These are phyloP conservation scores for Solioccasus polychromus DNA, from an alignment of 768 basidiomycete species.

Conservation along the genomic window DNA sequence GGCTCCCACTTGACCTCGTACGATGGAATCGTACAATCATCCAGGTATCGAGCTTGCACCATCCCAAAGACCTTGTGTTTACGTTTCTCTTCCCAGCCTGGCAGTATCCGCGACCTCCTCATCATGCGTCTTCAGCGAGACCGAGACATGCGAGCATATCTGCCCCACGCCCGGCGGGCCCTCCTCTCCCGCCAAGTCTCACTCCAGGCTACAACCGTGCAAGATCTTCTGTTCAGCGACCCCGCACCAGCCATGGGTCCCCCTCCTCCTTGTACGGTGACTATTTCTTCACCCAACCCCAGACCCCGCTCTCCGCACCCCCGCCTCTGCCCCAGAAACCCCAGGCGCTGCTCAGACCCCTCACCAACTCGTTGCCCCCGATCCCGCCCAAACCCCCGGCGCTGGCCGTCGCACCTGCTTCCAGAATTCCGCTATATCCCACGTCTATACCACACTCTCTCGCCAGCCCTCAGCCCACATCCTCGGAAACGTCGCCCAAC, in stretches of 20 bases:
- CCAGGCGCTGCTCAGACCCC: constrained; percentile 24
- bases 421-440: constrained; percentile 34
- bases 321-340: constrained; percentile 33
- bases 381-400: constrained; percentile 39
- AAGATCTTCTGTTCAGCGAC: constrained; percentile 6
- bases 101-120: constrained; percentile 16
- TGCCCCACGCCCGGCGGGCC: constrained; percentile 20
- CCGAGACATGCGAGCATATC: constrained; percentile 22
- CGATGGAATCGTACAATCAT: constrained; percentile 33
- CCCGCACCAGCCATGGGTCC: constrained; percentile 11
- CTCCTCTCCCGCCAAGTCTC: too few species aligned
- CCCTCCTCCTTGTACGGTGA: constrained; percentile 28
- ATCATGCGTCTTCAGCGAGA: constrained; percentile 20
- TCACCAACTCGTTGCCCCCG: constrained; percentile 36
- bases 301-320: constrained; percentile 22
- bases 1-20: not conserved
- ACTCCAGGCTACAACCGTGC: constrained; percentile 22
- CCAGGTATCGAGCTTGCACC: constrained; percentile 18
- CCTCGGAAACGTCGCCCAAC: constrained; percentile 26
- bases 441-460: constrained; percentile 26
- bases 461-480: constrained; percentile 6
- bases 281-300: constrained; percentile 18
- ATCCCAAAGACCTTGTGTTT: not conserved
- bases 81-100: constrained; percentile 15
- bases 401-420: constrained; percentile 9